Evolutionary conservation across 805 yeast species (phyloP).

Genomic region (Saturnispora ahearnii): DNA sequence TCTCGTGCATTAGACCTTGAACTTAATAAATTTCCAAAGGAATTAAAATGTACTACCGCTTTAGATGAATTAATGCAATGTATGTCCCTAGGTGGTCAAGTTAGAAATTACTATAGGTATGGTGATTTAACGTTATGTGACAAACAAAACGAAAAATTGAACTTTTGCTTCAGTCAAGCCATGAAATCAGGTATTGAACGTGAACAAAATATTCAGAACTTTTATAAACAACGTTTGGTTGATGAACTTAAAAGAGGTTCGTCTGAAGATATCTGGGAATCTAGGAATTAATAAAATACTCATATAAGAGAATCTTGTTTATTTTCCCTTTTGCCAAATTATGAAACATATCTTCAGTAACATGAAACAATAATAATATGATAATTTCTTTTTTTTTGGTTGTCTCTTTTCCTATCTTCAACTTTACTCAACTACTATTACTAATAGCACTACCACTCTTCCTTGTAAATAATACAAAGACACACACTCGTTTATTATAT

Average conservation of each 20-base stretch:
- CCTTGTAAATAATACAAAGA: no score
- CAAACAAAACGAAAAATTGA: slow-evolving; percentile 61
- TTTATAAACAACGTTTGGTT: slow-evolving; percentile 54
- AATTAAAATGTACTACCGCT: slow-evolving; percentile 67
- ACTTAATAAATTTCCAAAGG: slow-evolving; percentile 26
- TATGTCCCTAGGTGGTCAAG: slow-evolving; percentile 85
- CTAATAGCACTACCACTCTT: no score
- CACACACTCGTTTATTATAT: no score
- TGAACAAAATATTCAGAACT: slow-evolving; percentile 49
- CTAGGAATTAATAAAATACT: slow-evolving; percentile 12
- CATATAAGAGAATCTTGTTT: no score
- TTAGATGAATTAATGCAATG: slow-evolving; percentile 82
- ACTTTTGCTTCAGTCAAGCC: slow-evolving; percentile 63
- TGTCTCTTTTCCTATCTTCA: not conserved
- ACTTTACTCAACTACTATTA: not conserved
- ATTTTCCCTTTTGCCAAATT: not conserved
- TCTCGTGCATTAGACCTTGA: slow-evolving; percentile 22
- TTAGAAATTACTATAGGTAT: slow-evolving; percentile 72
- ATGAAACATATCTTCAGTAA: slow-evolving; percentile 6
- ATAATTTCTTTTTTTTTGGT: not conserved
- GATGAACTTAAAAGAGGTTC: slow-evolving; percentile 59
- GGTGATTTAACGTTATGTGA: slow-evolving; percentile 71
- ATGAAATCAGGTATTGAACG: slow-evolving; percentile 47
- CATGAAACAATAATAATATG: slow-evolving; percentile 1
- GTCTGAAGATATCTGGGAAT: slow-evolving; percentile 80